Evolutionary conservation across 2,329 filamentous ascomycete genomes (phyloP).

Genomic region (Pyricularia sp.): DNA sequence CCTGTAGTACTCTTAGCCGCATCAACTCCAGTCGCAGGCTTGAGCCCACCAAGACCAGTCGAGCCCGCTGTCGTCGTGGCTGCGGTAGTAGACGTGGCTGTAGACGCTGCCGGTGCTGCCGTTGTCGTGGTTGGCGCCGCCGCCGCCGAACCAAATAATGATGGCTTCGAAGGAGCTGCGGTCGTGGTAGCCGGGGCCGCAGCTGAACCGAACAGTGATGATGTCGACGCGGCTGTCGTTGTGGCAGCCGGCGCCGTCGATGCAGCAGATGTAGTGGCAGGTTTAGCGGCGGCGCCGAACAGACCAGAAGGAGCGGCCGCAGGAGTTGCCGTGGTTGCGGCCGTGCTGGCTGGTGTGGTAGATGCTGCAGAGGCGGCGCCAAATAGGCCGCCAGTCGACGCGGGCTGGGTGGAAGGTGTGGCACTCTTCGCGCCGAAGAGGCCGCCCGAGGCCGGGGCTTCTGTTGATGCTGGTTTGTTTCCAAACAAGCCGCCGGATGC

Average conservation of each 20-base stretch:
- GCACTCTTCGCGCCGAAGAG: constrained; percentile 1
- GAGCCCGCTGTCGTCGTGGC: neutral
- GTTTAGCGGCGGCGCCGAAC: constrained; percentile 2
- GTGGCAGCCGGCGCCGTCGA: constrained; percentile 2
- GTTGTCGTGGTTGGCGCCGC: neutral
- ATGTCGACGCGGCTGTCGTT: neutral
- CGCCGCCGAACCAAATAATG: neutral
- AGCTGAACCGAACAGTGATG: constrained; percentile 4
- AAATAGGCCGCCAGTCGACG: neutral
- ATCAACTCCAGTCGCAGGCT: constrained; percentile 8
- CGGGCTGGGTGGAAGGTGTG: neutral
- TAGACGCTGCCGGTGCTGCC: neutral
- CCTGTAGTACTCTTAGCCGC: constrained; percentile 6
- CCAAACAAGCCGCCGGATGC: constrained; percentile 6
- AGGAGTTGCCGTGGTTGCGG: neutral
- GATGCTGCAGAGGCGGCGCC: constrained; percentile 1
- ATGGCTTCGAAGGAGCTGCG: neutral
- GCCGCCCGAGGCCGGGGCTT: neutral
- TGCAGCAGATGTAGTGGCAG: constrained; percentile 1
- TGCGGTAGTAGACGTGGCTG: neutral
- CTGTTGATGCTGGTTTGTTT: neutral
- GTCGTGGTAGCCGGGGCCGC: neutral
- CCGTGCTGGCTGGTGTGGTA: neutral
- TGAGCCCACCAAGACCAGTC: constrained; percentile 13
- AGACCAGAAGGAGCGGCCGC: neutral